Evolutionary conservation across 2,329 filamentous ascomycete species (phyloP), one percentile per base, ranked within the genome.

Genomic region (Colletotrichum nymphaeae): DNA sequence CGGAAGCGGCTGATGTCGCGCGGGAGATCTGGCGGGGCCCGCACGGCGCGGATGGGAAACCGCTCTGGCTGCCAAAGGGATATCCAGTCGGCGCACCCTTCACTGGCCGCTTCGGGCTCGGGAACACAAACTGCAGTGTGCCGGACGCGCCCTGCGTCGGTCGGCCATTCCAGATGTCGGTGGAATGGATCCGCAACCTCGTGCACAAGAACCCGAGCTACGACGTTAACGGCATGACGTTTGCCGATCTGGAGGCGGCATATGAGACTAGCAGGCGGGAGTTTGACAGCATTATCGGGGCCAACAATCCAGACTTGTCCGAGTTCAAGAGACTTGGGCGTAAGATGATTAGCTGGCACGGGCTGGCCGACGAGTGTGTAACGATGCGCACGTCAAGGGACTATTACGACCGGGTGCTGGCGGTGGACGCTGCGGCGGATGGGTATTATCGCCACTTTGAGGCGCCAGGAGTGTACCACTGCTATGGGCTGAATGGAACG

Each of bases 401-500:
- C 53, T 85, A 83, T 74, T 75, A 75, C 60, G 74, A 75, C 55
- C 52, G 57, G 30, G 72, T 75, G 49, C 22, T 75, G 14, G 65
- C 28, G 59, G 26, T 19, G 30, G 74, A 75, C 32, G n/a, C 12
- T 8, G 55, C 26, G 4, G 72, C 68, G 5, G n/a, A 26, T 24
- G 84, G 86, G 30, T 88, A 88, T 77, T 90, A 88, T 78, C 78
- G 83, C 2, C 82, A 88, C 75, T 90, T 89, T 76, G 78, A 82
- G 8, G 83, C 89, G 5, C 87, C 87, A 1, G 88, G 88, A 1
- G 85, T 89, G 80, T 81, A 80, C 19, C 88, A 90, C 78, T 90
- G 89, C 69, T 73, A 70, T 42, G 70, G 74, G 37, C 30, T 66
- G 12, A 62, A 69, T 26, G 70, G 73, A 14, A 70, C 56, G 8